Conservation (phyloP, 2,329 filamentous ascomycete genomes). For the Penicillium sumatraense region DNA sequence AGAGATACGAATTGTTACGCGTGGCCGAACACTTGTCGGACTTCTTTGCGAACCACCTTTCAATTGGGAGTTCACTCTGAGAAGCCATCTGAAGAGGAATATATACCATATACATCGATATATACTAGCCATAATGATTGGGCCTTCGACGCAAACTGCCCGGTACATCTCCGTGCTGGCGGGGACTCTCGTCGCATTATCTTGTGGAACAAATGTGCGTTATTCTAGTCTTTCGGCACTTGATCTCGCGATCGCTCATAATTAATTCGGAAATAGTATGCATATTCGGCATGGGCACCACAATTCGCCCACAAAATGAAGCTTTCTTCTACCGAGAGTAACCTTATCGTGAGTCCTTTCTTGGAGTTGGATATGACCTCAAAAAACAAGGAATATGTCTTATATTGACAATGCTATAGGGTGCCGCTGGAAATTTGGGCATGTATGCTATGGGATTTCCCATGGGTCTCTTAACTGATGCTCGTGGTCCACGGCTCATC, state of each 20-base stretch:
- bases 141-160: constrained; percentile 46
- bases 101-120: too few relatives aligned
- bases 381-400: background rate
- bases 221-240: constrained; percentile 6
- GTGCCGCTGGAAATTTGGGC: constrained; percentile 67
- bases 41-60: constrained; percentile 5
- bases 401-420: constrained; percentile 47
- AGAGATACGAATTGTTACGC: constrained; percentile 2
- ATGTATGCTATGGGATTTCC: constrained; percentile 94
- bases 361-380: background rate
- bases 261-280: constrained; percentile 68
- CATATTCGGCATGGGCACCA: constrained; percentile 96
- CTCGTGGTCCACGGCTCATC: constrained; percentile 76
- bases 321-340: constrained; percentile 89
- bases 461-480: constrained; percentile 84
- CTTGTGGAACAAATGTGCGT: constrained; percentile 87
- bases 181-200: constrained; percentile 81
- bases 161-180: constrained; percentile 83
- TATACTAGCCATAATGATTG: constrained; percentile 37
- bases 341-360: constrained; percentile 72
- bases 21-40: constrained; percentile 2
- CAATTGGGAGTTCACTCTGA: background rate
- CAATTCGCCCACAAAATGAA: constrained; percentile 88
- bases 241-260: constrained; percentile 14
- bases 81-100: background rate